These are phyloP conservation scores for Fusarium nematophilum DNA, from an alignment of 2,329 filamentous ascomycete genomes.

Conservation along the genomic window DNA sequence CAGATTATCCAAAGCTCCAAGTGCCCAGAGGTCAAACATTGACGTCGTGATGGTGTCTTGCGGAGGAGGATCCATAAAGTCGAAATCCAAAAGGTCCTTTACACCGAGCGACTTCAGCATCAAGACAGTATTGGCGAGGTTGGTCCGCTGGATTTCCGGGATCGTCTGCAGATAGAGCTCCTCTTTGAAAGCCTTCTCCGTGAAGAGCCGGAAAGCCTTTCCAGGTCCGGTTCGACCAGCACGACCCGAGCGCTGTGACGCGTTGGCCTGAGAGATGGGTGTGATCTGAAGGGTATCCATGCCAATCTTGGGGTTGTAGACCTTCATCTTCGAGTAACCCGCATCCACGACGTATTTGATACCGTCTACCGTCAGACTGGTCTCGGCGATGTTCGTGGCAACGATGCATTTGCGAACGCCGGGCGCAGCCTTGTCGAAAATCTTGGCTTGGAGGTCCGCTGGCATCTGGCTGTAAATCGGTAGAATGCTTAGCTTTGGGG, in stretches of 20 bases:
- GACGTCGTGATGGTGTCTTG: constrained; percentile 98
- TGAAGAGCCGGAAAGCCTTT: constrained; percentile 94
- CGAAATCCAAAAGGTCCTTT: constrained; percentile 93
- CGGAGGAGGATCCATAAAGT: constrained; percentile 98
- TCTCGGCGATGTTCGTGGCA: constrained; percentile 98
- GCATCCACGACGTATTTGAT: constrained; percentile 99
- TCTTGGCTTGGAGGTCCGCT: constrained; percentile 95
- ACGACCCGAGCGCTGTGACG: constrained; percentile 90
- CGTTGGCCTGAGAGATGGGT: constrained; percentile 96
- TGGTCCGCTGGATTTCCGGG: constrained; percentile 96
- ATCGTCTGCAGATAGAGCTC: constrained; percentile 98
- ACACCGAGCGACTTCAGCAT: constrained; percentile 95
- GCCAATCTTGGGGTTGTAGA: constrained; percentile 98
- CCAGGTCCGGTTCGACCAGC: constrained; percentile 95
- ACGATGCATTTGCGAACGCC: constrained; percentile 98
- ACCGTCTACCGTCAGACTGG: constrained; percentile 95
- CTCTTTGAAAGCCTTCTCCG: constrained; percentile 93
- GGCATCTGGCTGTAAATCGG: constrained; percentile 99
- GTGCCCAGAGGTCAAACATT: constrained; percentile 95
- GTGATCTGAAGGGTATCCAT: constrained; percentile 99
- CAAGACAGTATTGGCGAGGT: constrained; percentile 93
- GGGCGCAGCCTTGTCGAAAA: constrained; percentile 90
- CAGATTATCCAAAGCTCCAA: constrained; percentile 92
- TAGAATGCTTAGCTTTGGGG: constrained; percentile 91
- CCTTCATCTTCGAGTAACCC: constrained; percentile 96